Conservation (phyloP, 2,329 filamentous ascomycete species). For the Scorias spongiosa region DNA sequence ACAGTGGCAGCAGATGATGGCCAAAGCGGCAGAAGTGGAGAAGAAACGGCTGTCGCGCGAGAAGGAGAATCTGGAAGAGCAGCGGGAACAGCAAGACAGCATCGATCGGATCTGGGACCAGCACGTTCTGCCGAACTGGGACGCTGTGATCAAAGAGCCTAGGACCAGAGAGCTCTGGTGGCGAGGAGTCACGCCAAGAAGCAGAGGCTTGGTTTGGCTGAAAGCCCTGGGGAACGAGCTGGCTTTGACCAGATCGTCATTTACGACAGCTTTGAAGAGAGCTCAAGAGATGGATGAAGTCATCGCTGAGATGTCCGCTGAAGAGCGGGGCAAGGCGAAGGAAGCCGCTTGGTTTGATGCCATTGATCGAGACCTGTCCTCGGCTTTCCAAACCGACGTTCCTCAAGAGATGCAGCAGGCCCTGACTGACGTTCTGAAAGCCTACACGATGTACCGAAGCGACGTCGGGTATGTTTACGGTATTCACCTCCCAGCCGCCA, state of each 20-base stretch:
- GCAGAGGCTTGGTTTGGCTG: conserved; percentile 54
- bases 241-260: conserved; percentile 51
- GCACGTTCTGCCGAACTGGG: conserved; percentile 63
- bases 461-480: conserved; percentile 66
- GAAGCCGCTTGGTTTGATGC: conserved; percentile 46
- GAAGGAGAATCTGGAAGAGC: conserved; percentile 36
- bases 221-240: conserved; percentile 61
- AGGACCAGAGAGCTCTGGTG: conserved; percentile 67
- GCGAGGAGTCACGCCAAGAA: conserved; percentile 58
- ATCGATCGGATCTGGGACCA: conserved; percentile 55
- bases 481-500: conserved; percentile 58
- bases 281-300: conserved; percentile 47
- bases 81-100: conserved; percentile 35
- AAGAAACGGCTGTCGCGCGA: conserved; percentile 34
- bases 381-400: conserved; percentile 38
- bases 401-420: conserved; percentile 52
- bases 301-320: conserved; percentile 29
- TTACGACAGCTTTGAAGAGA: conserved; percentile 52
- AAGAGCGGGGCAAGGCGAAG: conserved; percentile 32
- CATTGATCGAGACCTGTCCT: conserved; percentile 49
- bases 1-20: conserved; percentile 74
- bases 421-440: conserved; percentile 57
- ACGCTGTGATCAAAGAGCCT: conserved; percentile 50
- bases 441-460: conserved; percentile 67
- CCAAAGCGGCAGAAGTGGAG: conserved; percentile 42